Evolutionary conservation across 1,284 basidiomycete genomes (phyloP), one percentile per base, ranked within the genome.

Genomic region (Boletus mariae): DNA sequence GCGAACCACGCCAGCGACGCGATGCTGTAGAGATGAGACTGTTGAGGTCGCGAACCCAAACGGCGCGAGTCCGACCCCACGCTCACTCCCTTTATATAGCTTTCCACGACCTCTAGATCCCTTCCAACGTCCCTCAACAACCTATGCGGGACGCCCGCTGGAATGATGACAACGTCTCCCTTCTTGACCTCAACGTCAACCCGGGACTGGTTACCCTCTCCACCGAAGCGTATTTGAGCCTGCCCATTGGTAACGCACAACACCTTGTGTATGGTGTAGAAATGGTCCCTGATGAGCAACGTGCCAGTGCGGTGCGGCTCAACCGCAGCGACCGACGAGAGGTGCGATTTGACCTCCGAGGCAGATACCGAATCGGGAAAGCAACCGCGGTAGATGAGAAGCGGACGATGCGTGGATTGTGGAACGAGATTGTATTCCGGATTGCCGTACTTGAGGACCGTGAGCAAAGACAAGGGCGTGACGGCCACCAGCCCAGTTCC

Each of bases 381-480:
- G 12, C 49, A 51, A 23, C 32, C 25, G 20, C 43, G 49, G 26
- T 51, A 51, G 26, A 51, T 13, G 34, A 51, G 49, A 15, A 51
- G 8, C 7, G 49, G 49, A 10, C 23, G 43, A 15, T 38, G 49
- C 2, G 20, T 17, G 34, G 43, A 51, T 23, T 34, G 48, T 5
- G 40, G 48, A 34, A 49, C 28, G 23, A 49, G 48, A 23, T 42
- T 43, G 31, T 49, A 43, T 26, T 49, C 48, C 12, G 48, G 48
- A 23, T n/a, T 43, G 5, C 48, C 48, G 13, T 49, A 49, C 48
- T 49, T 49, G 48, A 49, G 23, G 17, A 49, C 40, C 4, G 48
- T 42, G 31, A 49, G 48, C 9, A 40, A 34, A 29, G 48, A 34
- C 40, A 49, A 28, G 40, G 48, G 48, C 8, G 48, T 49, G 40